Base-by-base conservation (phyloP, 2,329 filamentous ascomycete species). In the Venturia effusa region DNA sequence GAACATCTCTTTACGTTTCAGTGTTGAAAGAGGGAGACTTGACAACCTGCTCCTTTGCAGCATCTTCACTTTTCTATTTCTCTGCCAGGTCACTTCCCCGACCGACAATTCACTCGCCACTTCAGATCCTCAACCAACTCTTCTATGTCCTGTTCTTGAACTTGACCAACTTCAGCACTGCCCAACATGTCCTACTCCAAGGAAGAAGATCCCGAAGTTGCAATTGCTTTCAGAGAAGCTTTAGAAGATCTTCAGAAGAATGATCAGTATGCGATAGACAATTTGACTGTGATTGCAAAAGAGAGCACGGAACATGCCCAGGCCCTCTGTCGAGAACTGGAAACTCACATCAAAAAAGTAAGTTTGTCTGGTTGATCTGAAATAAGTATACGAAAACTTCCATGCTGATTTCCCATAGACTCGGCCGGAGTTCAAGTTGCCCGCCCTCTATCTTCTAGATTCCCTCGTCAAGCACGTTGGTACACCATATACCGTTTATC, bases 381-480 rank as follows among this genome's bases (percentile, higher is more conserved):
- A 24, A 41, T 32, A 40, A 32, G 27, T n/a, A 66, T 55, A 51
- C 30, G 40, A 32, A 59, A 62, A 55, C 24, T 51, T n/a, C 34
- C 19, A 48, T 34, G 65, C 80, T 83, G 70, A 83, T 71, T 66
- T 55, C 61, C 61, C 27, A 30, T 77, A 99, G 94, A 90, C 89
- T 63, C 85, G 91, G 57, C 92, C 94, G 45, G 83, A 86, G 66
- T 92, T 92, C 75, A 99, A 97, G 73, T 81, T 99, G 2, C 92
- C 94, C 22, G 91, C 94, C n/a, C 83, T 99, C 34, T 99, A 97
- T 77, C 90, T 99, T 68, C 87, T 99, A 72, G 94, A 99, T 77
- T 97, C 93, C 19, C 93, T 99, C 66, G 92, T 96, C 73, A 99
- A 99, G 77, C 97, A 99, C 79, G 92, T 99, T 67, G 94, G 94